Percentiles rank a stretch among this genome's conserved stretches.
phyloP scores from a whole-genome alignment of 345 rosid genomes.

The Gossypium raimondii region DNA sequence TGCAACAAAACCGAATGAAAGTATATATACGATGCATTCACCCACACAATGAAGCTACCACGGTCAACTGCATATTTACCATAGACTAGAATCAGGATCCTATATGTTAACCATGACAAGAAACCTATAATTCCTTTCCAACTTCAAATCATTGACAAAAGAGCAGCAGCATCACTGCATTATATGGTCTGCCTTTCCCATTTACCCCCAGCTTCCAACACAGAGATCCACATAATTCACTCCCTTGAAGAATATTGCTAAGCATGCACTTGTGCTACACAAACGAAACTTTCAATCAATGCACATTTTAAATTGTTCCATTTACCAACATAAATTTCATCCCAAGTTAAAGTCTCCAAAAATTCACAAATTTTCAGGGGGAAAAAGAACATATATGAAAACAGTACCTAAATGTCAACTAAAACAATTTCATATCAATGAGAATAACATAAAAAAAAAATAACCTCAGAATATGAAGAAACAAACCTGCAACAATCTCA shows the following conservation, averaged over 20 bases:
- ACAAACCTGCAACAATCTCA: constrained; percentile 63
- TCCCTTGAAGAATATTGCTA: neutral
- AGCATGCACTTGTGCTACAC: neutral
- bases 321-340: constrained; percentile 6
- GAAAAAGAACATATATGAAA: neutral
- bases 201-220: neutral
- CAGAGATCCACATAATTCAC: neutral
- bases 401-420: constrained; percentile 1
- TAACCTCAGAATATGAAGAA: neutral
- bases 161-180: neutral
- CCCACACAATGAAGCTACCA: neutral
- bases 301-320: constrained; percentile 3
- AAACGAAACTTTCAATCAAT: neutral
- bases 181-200: neutral
- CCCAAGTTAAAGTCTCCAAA: neutral
- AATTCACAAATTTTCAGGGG: neutral
- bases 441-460: neutral
- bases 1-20: neutral
- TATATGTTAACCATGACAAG: neutral
- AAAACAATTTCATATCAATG: neutral
- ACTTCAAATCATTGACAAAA: neutral
- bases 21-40: neutral
- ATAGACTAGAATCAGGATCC: neutral
- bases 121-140: neutral
- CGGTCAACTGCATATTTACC: neutral